phyloP scores from a whole-genome alignment of 768 basidiomycete species.

The Lactarius deliciosus region DNA sequence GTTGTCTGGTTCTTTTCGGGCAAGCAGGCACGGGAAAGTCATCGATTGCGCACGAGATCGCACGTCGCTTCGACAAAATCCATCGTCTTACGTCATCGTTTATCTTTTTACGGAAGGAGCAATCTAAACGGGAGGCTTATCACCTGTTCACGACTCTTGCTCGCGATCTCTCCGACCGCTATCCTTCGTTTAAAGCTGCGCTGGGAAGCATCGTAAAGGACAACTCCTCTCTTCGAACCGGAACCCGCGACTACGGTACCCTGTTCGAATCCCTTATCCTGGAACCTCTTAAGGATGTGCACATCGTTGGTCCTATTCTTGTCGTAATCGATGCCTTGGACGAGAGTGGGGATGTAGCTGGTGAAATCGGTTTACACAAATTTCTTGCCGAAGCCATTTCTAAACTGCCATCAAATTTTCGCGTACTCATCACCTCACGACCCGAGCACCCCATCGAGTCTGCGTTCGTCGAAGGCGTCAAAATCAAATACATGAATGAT shows the following conservation, averaged over 20 bases:
- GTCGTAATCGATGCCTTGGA: slow-evolving; percentile 6
- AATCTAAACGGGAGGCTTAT: neutral
- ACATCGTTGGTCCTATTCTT: neutral
- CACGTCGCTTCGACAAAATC: neutral
- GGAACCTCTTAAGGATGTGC: neutral
- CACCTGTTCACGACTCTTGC: slow-evolving; percentile 4
- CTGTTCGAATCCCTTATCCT: neutral
- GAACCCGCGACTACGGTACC: neutral
- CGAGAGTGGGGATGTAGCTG: neutral
- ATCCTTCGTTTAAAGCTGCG: neutral
- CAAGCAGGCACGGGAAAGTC: neutral
- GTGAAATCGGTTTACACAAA: neutral
- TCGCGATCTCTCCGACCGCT: neutral
- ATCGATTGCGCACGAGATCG: neutral
- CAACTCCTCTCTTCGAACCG: neutral
- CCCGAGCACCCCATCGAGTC: neutral
- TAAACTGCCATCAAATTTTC: neutral
- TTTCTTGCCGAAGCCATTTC: neutral
- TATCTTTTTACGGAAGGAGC: neutral
- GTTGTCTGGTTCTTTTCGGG: neutral
- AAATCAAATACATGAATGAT: neutral
- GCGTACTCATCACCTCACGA: neutral
- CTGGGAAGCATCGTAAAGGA: neutral
- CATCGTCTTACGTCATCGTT: neutral
- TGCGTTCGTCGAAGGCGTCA: neutral